These are phyloP conservation scores for Triticum turgidum DNA, from an alignment of 176 grass and related monocot genomes.

Conservation along the genomic window DNA sequence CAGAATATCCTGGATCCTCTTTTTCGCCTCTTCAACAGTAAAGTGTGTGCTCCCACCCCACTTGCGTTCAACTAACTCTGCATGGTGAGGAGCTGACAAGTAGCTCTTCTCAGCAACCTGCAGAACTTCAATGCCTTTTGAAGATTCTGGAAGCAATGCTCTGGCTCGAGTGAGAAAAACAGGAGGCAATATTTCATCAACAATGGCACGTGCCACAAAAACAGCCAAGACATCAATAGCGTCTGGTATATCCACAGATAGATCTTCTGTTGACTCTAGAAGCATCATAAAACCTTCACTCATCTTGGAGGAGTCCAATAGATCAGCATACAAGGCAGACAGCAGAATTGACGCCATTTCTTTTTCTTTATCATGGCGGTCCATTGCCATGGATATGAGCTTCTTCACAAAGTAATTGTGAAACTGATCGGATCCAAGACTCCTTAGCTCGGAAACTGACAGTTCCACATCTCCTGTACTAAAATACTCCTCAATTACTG, in stretches of 20 bases:
- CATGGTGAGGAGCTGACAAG: conserved; percentile 79
- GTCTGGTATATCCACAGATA: conserved; percentile 77
- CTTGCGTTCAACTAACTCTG: conserved; percentile 66
- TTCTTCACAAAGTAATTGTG: conserved; percentile 78
- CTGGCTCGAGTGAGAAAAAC: conserved; percentile 62
- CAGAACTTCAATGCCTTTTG: conserved; percentile 64
- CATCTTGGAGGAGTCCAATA: conserved; percentile 57
- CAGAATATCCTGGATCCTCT: conserved; percentile 61
- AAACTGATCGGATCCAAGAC: conserved; percentile 61
- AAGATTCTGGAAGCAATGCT: conserved; percentile 52
- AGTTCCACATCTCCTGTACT: conserved; percentile 74
- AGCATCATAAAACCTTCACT: conserved; percentile 76
- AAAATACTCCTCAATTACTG: conserved; percentile 78
- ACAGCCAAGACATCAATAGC: conserved; percentile 66
- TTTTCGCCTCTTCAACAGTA: conserved; percentile 76
- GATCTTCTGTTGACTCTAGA: conserved; percentile 72
- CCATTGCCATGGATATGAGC: conserved; percentile 88
- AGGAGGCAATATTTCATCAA: conserved; percentile 79
- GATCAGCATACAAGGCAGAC: conserved; percentile 70
- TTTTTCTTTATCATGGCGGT: conserved; percentile 88
- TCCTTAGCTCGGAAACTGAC: conserved; percentile 58
- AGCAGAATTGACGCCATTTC: conserved; percentile 84
- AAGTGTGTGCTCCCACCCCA: conserved; percentile 71
- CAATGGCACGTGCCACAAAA: conserved; percentile 72
- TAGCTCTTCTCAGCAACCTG: conserved; percentile 71